These are phyloP conservation scores for Testicularia cyperi DNA, from an alignment of 1,284 basidiomycete species.

Conservation along the genomic window DNA sequence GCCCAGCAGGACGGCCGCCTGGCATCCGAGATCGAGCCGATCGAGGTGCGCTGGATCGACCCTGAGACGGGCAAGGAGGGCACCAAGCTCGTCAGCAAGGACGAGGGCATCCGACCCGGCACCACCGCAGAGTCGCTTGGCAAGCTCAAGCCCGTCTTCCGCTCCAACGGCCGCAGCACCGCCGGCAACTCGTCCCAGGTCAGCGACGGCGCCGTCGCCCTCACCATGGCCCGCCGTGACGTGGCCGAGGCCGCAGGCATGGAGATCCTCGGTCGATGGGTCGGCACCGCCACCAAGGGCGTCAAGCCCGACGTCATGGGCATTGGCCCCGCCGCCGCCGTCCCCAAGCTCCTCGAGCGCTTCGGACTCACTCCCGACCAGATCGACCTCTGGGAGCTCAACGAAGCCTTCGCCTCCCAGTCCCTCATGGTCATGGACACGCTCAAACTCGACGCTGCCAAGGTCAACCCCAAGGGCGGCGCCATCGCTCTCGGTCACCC, in stretches of 20 bases:
- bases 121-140: slow-evolving; percentile 40
- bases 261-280: slow-evolving; percentile 53
- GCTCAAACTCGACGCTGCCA: slow-evolving; percentile 39
- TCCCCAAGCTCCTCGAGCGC: slow-evolving; percentile 51
- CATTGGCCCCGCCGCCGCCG: slow-evolving; percentile 52
- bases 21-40: slow-evolving; percentile 52
- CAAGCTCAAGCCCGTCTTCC: slow-evolving; percentile 56
- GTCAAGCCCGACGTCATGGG: slow-evolving; percentile 58
- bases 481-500: slow-evolving; percentile 58
- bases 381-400: slow-evolving; percentile 57
- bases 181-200: slow-evolving; percentile 58
- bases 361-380: slow-evolving; percentile 46
- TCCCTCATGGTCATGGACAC: slow-evolving; percentile 52
- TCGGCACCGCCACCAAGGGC: slow-evolving; percentile 49
- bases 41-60: slow-evolving; percentile 48
- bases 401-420: slow-evolving; percentile 59
- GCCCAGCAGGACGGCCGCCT: slow-evolving; percentile 51
- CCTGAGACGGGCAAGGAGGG: slow-evolving; percentile 44
- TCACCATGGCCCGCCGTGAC: slow-evolving; percentile 51
- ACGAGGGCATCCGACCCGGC: slow-evolving; percentile 54
- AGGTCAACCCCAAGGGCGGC: slow-evolving; percentile 58
- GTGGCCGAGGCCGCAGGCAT: slow-evolving; percentile 52
- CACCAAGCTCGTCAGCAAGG: slow-evolving; percentile 47
- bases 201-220: slow-evolving; percentile 53
- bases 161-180: slow-evolving; percentile 42